Conservation (phyloP, 164 flowering plant species). For the Dillenia turbinata region DNA sequence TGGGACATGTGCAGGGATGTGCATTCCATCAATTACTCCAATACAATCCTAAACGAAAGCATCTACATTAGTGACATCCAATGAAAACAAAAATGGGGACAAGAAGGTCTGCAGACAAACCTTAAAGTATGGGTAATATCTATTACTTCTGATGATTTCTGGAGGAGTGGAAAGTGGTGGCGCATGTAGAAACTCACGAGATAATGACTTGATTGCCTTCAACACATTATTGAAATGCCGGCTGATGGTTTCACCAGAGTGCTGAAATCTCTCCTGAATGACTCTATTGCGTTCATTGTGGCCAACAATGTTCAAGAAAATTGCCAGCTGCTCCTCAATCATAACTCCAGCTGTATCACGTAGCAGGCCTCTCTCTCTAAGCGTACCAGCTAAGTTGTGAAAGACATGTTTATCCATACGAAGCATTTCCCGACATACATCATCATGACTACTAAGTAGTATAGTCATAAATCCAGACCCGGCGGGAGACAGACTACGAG, state of each 20-base stretch:
- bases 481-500: conserved; percentile 24
- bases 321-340: conserved; percentile 74
- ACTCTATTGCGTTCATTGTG: conserved; percentile 76
- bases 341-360: conserved; percentile 66
- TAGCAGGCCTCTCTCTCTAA: conserved; percentile 54
- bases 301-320: conserved; percentile 65
- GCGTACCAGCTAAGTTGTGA: conserved; percentile 40
- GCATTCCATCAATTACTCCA: conserved; percentile 73
- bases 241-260: conserved; percentile 83
- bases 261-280: conserved; percentile 70
- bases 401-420: conserved; percentile 77
- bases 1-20: conserved; percentile 71
- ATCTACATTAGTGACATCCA: background rate
- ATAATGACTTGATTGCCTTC: conserved; percentile 71
- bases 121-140: conserved; percentile 69
- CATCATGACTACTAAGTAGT: conserved; percentile 40
- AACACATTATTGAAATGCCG: conserved; percentile 68
- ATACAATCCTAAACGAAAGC: conserved; percentile 55
- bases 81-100: background rate
- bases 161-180: conserved; percentile 43
- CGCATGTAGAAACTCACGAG: conserved; percentile 53
- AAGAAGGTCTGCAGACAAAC: conserved; percentile 20
- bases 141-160: conserved; percentile 37
- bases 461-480: conserved; percentile 48
- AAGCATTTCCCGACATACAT: conserved; percentile 52